A percentile compares a stretch with the other conserved stretches of the same genome.
These are phyloP conservation scores for Fusarium sp. DNA, from an alignment of 2,329 filamentous ascomycete species.

Conservation along the genomic window DNA sequence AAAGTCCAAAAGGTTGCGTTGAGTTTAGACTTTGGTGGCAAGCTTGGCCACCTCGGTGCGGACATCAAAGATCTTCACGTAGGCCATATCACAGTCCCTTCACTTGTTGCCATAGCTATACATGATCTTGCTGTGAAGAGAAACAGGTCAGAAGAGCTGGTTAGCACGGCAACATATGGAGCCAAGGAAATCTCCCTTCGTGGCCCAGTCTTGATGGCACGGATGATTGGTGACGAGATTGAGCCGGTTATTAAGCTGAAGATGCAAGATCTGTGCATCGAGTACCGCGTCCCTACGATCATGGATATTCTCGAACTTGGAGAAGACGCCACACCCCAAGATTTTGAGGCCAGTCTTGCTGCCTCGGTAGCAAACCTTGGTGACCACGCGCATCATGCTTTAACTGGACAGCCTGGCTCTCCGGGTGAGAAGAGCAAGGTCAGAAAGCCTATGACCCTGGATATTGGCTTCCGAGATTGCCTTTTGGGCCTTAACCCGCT, in stretches of 20 bases:
- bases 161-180: slow-evolving; percentile 61
- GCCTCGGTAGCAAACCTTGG: slow-evolving; percentile 81
- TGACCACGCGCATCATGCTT: slow-evolving; percentile 64
- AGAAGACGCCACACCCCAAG: slow-evolving; percentile 72
- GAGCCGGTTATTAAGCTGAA: slow-evolving; percentile 91
- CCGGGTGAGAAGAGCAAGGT: slow-evolving; percentile 41
- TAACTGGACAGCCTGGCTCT: slow-evolving; percentile 45
- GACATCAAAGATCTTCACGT: slow-evolving; percentile 71
- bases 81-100: slow-evolving; percentile 85
- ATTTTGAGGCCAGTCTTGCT: slow-evolving; percentile 78
- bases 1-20: slow-evolving; percentile 70
- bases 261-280: slow-evolving; percentile 81
- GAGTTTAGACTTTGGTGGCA: slow-evolving; percentile 69
- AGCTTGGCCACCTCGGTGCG: slow-evolving; percentile 70
- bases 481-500: slow-evolving; percentile 85
- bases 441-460: slow-evolving; percentile 69
- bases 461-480: slow-evolving; percentile 82
- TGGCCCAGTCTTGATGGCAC: slow-evolving; percentile 75
- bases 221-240: slow-evolving; percentile 92
- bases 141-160: slow-evolving; percentile 74
- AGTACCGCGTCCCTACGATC: slow-evolving; percentile 86
- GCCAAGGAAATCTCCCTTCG: slow-evolving; percentile 39
- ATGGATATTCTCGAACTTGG: slow-evolving; percentile 79
- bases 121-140: slow-evolving; percentile 68
- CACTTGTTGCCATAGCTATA: slow-evolving; percentile 80